Evolutionary conservation across 805 yeast genomes (phyloP), one percentile per base, ranked within the genome.

Genomic region (Komagataella mondaviorum): DNA sequence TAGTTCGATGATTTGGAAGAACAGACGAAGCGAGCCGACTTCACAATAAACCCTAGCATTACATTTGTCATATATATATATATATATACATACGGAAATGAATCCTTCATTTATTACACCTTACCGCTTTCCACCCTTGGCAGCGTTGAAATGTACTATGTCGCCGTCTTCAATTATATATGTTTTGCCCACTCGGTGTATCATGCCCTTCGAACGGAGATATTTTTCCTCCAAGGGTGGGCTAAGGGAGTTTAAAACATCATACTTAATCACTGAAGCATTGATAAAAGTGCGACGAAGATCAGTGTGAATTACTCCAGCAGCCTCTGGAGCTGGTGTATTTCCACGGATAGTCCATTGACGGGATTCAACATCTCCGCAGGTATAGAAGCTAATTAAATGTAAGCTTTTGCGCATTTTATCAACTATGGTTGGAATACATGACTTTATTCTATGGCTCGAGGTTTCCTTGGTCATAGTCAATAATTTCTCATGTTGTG

Each of bases 121-220:
- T 30, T 14, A 30, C 39, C 39, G 39, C 39, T 30, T 30, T n/a
- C 14, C 23, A 16, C 17, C 12, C 46, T 69, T 96, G 60, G 95
- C 96, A 53, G 96, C 89, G 73, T 93, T 85, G 77, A 91, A 86
- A 71, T 83, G 88, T 57, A 91, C 75, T 62, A 93, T 75, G 66
- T 90, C 98, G 62, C 96, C 96, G 66, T 90, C 96, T 72, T 90
- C 96, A 53, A 93, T 96, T 51, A 80, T 86, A 66, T 93, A 93
- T 56, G 82, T 95, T 69, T 91, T 93, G 70, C 99, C 99, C 78
- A 90, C 95, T 63, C 81, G 83, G 67, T 77, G 71, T 61, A 91
- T 77, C 71, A 89, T 89, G 66, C 99, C 99, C 55, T 86, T 87
- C 51, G 95, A 80, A 71, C 81, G 83, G 61, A 93, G 86, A 44